Conservation (phyloP, 2,329 filamentous ascomycete genomes). For the Colletotrichum spinosum region DNA sequence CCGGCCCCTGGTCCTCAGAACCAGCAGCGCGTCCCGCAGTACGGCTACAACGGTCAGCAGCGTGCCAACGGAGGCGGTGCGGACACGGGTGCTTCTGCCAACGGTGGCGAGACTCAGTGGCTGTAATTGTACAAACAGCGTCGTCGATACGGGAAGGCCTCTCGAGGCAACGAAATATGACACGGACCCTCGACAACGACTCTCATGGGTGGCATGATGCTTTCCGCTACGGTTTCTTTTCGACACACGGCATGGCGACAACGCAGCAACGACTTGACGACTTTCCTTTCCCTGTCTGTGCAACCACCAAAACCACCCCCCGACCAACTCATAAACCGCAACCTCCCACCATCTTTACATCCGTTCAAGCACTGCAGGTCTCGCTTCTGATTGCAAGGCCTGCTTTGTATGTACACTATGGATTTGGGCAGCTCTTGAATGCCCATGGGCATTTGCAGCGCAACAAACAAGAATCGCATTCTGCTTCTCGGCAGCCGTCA, state of each 20-base stretch:
- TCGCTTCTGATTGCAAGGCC: slow-evolving; percentile 44
- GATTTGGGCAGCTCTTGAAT: slow-evolving; percentile 33
- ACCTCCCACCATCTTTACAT: slow-evolving; percentile 30
- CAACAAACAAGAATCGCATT: slow-evolving; percentile 36
- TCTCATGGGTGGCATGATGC: slow-evolving; percentile 36
- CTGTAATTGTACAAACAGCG: slow-evolving; percentile 46
- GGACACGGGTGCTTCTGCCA: slow-evolving; percentile 45
- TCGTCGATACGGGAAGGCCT: slow-evolving; percentile 19
- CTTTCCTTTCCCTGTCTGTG: slow-evolving; percentile 49
- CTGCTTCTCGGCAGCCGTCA: slow-evolving; percentile 38
- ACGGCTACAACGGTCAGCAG: slow-evolving; percentile 27
- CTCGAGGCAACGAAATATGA: slow-evolving; percentile 32
- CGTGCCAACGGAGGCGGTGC: slow-evolving; percentile 24
- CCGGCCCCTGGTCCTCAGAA: slow-evolving; percentile 41
- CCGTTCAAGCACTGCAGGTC: slow-evolving; percentile 44
- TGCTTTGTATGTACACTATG: slow-evolving; percentile 39
- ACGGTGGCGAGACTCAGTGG: slow-evolving; percentile 52
- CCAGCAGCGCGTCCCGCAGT: slow-evolving; percentile 27
- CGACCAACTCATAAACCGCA: slow-evolving; percentile 26
- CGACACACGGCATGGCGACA: slow-evolving; percentile 49
- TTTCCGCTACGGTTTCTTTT: slow-evolving; percentile 40
- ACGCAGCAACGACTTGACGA: slow-evolving; percentile 56
- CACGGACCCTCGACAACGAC: slow-evolving; percentile 36
- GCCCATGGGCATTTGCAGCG: slow-evolving; percentile 34
- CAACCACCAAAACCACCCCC: slow-evolving; percentile 33